Evolutionary conservation across 345 rosid species (phyloP).

Genomic region (Syzygium grande): DNA sequence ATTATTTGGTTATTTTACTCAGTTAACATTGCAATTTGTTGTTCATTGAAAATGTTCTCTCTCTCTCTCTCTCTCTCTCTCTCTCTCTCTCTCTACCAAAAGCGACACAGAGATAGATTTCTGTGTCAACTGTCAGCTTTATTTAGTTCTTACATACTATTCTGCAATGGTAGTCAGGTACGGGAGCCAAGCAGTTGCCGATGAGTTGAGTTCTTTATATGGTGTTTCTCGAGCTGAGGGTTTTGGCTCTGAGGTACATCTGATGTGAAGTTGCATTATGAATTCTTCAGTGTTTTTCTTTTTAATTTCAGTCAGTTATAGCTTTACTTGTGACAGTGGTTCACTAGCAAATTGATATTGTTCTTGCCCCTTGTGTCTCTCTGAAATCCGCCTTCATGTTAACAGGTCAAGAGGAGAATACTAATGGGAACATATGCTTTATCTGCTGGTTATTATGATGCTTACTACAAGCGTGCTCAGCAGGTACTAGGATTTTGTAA

Average conservation of each 20-base stretch:
- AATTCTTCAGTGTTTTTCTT: neutral
- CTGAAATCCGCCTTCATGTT: neutral
- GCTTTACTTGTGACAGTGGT: neutral
- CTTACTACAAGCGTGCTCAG: conserved; percentile 92
- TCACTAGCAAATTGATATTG: neutral
- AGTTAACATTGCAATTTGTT: neutral
- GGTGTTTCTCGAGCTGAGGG: conserved; percentile 76
- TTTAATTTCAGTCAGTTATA: neutral
- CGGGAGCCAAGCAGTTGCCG: conserved; percentile 71
- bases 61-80: neutral
- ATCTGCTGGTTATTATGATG: conserved; percentile 92
- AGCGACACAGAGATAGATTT: neutral
- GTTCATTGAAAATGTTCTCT: neutral
- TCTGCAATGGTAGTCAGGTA: conserved; percentile 32
- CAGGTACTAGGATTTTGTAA: conserved; percentile 34
- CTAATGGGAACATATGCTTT: conserved; percentile 96
- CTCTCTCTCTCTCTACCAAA: rapidly evolving
- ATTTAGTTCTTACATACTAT: neutral
- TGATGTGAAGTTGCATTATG: neutral
- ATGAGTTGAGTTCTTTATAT: conserved; percentile 65
- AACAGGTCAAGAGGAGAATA: conserved; percentile 91
- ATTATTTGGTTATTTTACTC: neutral
- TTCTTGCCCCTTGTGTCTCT: neutral
- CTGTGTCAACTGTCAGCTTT: neutral
- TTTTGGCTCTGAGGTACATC: conserved; percentile 72